A percentile compares a stretch with the other conserved stretches of the same genome.
These are phyloP conservation scores for Salix exigua DNA, from an alignment of 345 rosid genomes.

Conservation along the genomic window DNA sequence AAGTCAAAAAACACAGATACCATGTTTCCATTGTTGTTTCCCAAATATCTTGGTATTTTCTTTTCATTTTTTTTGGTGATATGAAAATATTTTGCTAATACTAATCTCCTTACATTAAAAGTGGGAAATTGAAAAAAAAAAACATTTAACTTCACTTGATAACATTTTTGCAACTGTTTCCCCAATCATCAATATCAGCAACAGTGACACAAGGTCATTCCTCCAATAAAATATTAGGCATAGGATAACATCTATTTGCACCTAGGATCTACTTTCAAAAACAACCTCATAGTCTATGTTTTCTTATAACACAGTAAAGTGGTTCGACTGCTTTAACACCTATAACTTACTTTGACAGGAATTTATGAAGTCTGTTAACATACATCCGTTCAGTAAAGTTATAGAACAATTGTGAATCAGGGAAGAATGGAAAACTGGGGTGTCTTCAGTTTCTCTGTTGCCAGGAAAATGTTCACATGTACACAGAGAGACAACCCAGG, in stretches of 20 bases:
- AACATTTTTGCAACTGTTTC: neutral
- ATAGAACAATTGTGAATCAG: neutral
- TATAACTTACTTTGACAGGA: neutral
- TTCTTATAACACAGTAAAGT: neutral
- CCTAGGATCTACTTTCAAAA: neutral
- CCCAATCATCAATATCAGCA: neutral
- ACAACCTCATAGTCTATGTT: neutral
- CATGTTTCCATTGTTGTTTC: neutral
- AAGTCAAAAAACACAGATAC: neutral
- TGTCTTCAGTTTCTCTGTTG: neutral
- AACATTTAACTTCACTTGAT: constrained; percentile 1
- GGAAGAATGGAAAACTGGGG: neutral
- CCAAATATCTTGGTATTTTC: neutral
- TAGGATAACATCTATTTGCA: neutral
- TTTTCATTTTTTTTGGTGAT: neutral
- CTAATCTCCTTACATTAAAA: neutral
- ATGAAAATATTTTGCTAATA: neutral
- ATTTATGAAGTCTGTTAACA: neutral
- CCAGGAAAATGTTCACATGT: neutral
- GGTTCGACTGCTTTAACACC: neutral
- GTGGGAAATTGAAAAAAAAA: neutral
- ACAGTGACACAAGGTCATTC: neutral
- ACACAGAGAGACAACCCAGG: neutral
- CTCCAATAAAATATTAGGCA: constrained; percentile 1
- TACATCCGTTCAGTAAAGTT: neutral